phyloP scores from a whole-genome alignment of 345 rosid species.

The Acer campestre region DNA sequence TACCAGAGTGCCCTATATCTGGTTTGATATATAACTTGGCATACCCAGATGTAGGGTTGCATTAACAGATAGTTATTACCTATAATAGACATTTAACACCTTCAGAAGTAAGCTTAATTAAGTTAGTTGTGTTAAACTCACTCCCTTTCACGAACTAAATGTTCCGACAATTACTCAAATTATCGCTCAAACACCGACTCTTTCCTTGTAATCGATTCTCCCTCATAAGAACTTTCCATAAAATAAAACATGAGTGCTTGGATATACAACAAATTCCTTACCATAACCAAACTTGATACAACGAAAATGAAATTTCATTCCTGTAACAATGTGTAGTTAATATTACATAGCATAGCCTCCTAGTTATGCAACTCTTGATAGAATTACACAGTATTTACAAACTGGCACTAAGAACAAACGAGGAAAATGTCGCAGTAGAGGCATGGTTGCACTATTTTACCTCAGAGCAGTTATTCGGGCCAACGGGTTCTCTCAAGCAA shows the following conservation, averaged over 20 bases:
- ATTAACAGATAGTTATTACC: not conserved
- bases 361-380: not conserved
- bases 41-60: not conserved
- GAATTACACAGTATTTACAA: conserved; percentile 7
- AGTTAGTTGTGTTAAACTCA: not conserved
- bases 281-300: not conserved
- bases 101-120: not conserved
- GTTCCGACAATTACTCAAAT: not conserved
- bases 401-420: not conserved
- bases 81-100: not conserved
- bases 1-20: not conserved
- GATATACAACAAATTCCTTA: not conserved
- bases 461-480: conserved; percentile 77
- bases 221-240: not conserved
- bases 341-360: conserved; percentile 8
- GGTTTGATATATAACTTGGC: not conserved
- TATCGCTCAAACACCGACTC: not conserved
- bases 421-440: conserved; percentile 9
- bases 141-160: not conserved
- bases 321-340: not conserved
- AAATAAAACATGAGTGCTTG: not conserved
- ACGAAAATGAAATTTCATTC: not conserved
- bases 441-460: conserved; percentile 35
- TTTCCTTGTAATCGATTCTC: not conserved
- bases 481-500: conserved; percentile 82